phyloP scores from a whole-genome alignment of 129 eudicot genomes.

The Helichrysum umbraculigerum region DNA sequence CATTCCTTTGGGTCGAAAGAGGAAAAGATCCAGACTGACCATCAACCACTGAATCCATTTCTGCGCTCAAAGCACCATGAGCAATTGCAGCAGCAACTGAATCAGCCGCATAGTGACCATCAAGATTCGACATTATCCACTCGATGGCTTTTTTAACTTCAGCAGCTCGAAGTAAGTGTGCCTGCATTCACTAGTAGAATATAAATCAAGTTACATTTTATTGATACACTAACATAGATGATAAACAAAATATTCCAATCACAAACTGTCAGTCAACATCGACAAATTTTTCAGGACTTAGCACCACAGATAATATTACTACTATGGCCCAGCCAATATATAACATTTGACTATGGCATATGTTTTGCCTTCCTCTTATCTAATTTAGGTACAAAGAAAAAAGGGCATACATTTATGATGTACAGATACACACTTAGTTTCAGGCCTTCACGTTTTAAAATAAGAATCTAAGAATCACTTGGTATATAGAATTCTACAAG shows the following conservation, averaged over 20 bases:
- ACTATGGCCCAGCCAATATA: too few species aligned
- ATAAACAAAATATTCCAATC: background rate
- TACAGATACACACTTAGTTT: conserved; percentile 11
- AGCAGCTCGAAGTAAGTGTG: conserved; percentile 86
- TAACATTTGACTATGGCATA: too few species aligned
- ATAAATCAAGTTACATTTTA: conserved; percentile 60
- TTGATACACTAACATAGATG: conserved; percentile 22
- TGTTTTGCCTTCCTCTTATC: too few species aligned
- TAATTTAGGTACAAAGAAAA: background rate
- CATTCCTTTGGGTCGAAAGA: conserved; percentile 49
- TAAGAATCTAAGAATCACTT: conserved; percentile 8
- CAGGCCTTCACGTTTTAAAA: background rate
- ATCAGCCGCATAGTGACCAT: conserved; percentile 95
- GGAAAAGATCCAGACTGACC: conserved; percentile 47
- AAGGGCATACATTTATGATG: background rate
- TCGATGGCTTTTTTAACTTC: conserved; percentile 93
- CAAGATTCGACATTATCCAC: conserved; percentile 91
- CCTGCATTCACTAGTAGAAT: conserved; percentile 96
- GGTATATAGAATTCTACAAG: background rate
- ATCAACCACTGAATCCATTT: conserved; percentile 48
- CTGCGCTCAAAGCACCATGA: conserved; percentile 82
- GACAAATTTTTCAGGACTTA: background rate
- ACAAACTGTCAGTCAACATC: background rate
- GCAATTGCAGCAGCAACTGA: conserved; percentile 98
- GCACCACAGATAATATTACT: too few species aligned